Evolutionary conservation across 768 basidiomycete species (phyloP), one percentile per base, ranked within the genome.

Genomic region (Lyophyllum semitale): DNA sequence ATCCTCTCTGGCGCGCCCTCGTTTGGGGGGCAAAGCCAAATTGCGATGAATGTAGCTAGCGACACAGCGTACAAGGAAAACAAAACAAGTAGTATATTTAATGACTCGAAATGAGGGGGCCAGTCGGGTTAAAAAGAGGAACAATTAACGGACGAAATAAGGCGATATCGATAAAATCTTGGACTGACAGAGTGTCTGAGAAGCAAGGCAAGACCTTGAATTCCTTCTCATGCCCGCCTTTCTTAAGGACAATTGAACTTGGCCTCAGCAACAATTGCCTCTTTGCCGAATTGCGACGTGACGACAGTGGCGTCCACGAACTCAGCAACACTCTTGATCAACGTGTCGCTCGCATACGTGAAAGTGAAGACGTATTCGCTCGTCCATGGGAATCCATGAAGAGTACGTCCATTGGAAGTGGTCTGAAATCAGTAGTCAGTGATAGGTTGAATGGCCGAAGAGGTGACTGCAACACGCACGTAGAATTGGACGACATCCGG

Each of bases 331-430:
- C 48, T 50, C 48, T 46, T 27, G 37, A 63, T 60, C 26, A 53
- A 18, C 47, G 54, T 48, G 45, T 59, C 48, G 1, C 35, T 43
- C 20, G 50, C 37, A 32, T 54, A 60, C 2, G 48, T 51, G 54
- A 63, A 56, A 15, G 56, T 60, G 41, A 56, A 55, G 17, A 53
- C 54, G 46, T 63, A 63, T 35, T 63, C 62, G 41, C 54, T 57
- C 15, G 32, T 47, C 51, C 44, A 55, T 5, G 54, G 50, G 33
- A 59, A 59, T 13, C 58, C 58, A 29, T 59, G 54, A 7, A 20
- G 13, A 4, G 54, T 53, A 13, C 25, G 53, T 22, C 58, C 58
- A 30, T 59, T 47, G 29, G 58, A 27, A 32, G 44, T 55, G 5
- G 58, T 59, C 58, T 59, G 23, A n/a, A 18, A 23, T 27, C 30